Evolutionary conservation across 2,329 filamentous ascomycete species (phyloP).

Genomic region (Teratosphaeria destructans): DNA sequence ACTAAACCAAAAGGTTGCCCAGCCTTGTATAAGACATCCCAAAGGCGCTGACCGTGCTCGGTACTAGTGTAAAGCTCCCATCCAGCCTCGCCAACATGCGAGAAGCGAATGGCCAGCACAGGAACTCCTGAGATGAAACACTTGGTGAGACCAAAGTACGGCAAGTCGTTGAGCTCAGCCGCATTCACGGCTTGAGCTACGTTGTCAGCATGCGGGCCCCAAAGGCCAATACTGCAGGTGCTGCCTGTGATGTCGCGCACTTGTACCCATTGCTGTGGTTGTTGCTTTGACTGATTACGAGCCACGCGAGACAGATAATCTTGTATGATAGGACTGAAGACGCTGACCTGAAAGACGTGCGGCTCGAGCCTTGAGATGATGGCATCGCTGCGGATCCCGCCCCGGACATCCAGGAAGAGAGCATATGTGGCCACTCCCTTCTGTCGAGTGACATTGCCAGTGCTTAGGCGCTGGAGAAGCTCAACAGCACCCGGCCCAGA

Average conservation of each 20-base stretch:
- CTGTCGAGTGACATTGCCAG: slow-evolving; percentile 38
- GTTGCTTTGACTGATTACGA: slow-evolving; percentile 33
- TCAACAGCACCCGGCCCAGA: slow-evolving; percentile 46
- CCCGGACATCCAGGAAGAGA: slow-evolving; percentile 44
- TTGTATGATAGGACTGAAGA: slow-evolving; percentile 46
- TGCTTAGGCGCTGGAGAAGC: slow-evolving; percentile 46
- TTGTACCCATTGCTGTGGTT: slow-evolving; percentile 35
- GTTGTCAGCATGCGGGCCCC: slow-evolving; percentile 47
- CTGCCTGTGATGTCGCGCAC: slow-evolving; percentile 50
- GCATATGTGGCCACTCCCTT: slow-evolving; percentile 46
- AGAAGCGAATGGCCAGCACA: slow-evolving; percentile 45
- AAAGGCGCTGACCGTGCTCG: slow-evolving; percentile 47
- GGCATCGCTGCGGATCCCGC: slow-evolving; percentile 47
- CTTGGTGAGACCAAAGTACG: slow-evolving; percentile 42
- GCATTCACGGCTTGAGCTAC: slow-evolving; percentile 38
- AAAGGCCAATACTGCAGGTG: slow-evolving; percentile 52
- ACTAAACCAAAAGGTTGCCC: slow-evolving; percentile 47
- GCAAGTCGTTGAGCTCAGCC: slow-evolving; percentile 40
- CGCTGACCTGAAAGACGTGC: slow-evolving; percentile 45
- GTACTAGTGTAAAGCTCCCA: slow-evolving; percentile 54
- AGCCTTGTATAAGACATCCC: slow-evolving; percentile 48
- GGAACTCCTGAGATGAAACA: slow-evolving; percentile 46
- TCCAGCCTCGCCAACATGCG: slow-evolving; percentile 51
- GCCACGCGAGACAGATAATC: slow-evolving; percentile 47
- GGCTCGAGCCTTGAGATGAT: slow-evolving; percentile 44